A percentile compares a stretch with the other conserved stretches of the same genome.
phyloP scores from a whole-genome alignment of 768 basidiomycete species.

The Collybia mongolica region DNA sequence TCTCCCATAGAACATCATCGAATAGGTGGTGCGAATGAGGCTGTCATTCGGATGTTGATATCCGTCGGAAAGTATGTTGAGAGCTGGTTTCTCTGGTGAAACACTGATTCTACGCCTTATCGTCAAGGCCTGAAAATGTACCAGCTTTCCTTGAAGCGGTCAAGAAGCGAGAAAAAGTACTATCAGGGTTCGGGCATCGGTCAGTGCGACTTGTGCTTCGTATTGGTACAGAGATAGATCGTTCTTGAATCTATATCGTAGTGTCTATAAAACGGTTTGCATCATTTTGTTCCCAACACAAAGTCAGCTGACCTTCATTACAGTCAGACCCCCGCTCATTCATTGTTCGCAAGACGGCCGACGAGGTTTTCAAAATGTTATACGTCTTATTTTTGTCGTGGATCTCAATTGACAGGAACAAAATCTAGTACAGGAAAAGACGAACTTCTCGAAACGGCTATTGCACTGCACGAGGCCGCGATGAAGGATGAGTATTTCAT shows the following conservation, averaged over 20 bases:
- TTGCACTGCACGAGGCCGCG: conserved; percentile 84
- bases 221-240: too few relatives aligned
- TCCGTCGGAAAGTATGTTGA: conserved; percentile 73
- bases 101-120: not conserved
- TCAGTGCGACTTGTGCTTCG: conserved; percentile 21
- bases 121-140: conserved; percentile 71
- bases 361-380: conserved; percentile 89
- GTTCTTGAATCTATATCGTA: conserved; percentile 11
- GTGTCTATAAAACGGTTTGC: conserved; percentile 74
- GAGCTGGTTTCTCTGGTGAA: too few relatives aligned
- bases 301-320: conserved; percentile 1
- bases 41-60: conserved; percentile 91
- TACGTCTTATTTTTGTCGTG: conserved; percentile 13
- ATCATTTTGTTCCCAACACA: not conserved
- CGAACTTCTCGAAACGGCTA: conserved; percentile 83
- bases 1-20: conserved; percentile 1
- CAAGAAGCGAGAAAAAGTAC: conserved; percentile 83
- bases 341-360: conserved; percentile 86
- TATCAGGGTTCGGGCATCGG: conserved; percentile 91
- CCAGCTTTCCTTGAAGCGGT: conserved; percentile 85
- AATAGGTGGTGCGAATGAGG: conserved; percentile 85
- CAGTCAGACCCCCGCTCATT: conserved; percentile 90
- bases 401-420: not conserved
- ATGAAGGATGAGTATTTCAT: conserved; percentile 92
- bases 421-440: conserved; percentile 76